Base-by-base conservation (phyloP, 1,284 basidiomycete species). In the Megacollybia platyphylla region DNA sequence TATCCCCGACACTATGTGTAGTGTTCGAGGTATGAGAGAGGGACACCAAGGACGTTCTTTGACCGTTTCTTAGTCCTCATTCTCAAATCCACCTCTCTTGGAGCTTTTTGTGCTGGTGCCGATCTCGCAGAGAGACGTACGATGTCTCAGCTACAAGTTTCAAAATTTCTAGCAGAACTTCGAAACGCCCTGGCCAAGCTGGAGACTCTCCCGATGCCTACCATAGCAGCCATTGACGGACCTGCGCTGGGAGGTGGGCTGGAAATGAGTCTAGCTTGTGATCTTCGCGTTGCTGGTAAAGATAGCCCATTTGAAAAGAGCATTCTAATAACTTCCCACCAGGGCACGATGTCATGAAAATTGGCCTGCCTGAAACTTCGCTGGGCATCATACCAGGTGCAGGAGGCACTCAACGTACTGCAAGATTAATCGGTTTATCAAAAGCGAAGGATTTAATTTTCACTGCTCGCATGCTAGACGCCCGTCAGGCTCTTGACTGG, bases 331-430 rank as follows among this genome's bases (percentile, higher is more conserved):
- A 48, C 15, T 45, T 41, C 40, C 30, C 43, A 44, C 15, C 50
- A 69, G 64, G 57, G 34, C 76, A 77, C 48, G 62, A 63, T 26
- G 85, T 85, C 13, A 76, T 76, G 29, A 86, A 85, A 60, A 81
- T 93, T 39, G 86, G 87, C 2, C 63, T 93, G 9, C 87, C 89
- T 2, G 89, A 93, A 60, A 82, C 79, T 2, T 74, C 79, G 43
- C 70, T 94, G 15, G 92, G 90, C 4, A 96, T 97, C 50, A 96
- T 97, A 44, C 92, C 92, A 9, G 92, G 92, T 39, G 91, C 89
- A n/a, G 90, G 91, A 2, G 91, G 91, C 1, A 97, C 92, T 1
- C 90, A 93, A 54, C 73, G 93, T 29, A 72, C 87, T 13, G 80
- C 88, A 1, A 76, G 88, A 36, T 62, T 96, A 15, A 62, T 97